phyloP scores from a whole-genome alignment of 805 yeast species.

The Cyberlindnera lachancei region DNA sequence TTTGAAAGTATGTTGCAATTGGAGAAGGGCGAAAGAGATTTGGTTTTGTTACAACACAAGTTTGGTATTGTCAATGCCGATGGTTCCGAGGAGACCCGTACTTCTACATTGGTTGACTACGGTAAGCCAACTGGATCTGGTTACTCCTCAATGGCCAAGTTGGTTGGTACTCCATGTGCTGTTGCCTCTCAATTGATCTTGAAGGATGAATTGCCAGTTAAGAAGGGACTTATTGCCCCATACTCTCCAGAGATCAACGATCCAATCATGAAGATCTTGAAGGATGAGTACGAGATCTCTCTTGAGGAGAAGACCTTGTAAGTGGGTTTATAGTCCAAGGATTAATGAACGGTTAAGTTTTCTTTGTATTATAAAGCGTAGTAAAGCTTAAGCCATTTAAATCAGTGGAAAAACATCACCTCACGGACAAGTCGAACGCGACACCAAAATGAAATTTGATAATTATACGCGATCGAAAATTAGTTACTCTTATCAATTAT shows the following conservation, averaged over 20 bases:
- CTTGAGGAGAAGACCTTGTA: conserved; percentile 73
- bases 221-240: conserved; percentile 89
- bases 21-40: conserved; percentile 91
- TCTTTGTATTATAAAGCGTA: too few species aligned
- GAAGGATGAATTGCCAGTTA: conserved; percentile 60
- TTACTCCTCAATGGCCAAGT: conserved; percentile 97
- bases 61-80: conserved; percentile 96
- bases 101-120: conserved; percentile 90
- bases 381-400: too few species aligned
- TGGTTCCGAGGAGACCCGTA: conserved; percentile 84
- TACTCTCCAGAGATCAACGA: conserved; percentile 84
- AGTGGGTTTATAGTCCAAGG: too few species aligned
- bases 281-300: conserved; percentile 83
- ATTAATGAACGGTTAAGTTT: too few species aligned
- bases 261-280: conserved; percentile 85
- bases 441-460: too few species aligned
- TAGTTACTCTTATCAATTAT: too few species aligned
- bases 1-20: conserved; percentile 94
- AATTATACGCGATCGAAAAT: too few species aligned
- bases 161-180: conserved; percentile 98
- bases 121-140: conserved; percentile 79
- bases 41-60: conserved; percentile 94
- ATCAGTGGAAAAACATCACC: too few species aligned
- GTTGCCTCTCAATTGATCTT: conserved; percentile 86
- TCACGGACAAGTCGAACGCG: too few species aligned